Evolutionary conservation across 208 protist species (phyloP).

Genomic region (Balamuthia mandrillaris): DNA sequence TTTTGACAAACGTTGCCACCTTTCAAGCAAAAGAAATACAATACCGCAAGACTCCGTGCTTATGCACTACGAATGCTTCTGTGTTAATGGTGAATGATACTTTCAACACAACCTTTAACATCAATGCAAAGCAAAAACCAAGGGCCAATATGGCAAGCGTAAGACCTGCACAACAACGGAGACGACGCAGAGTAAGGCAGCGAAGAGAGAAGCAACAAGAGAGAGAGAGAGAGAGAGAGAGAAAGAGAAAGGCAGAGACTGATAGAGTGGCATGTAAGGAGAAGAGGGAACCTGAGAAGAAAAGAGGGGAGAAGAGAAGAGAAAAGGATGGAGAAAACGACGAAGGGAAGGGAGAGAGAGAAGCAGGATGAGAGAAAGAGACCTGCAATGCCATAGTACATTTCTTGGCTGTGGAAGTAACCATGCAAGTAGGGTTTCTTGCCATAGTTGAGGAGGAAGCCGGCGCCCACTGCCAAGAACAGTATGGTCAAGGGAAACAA

Average conservation of each 20-base stretch:
- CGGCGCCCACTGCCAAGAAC: conserved; percentile 4
- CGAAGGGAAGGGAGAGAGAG: too few species aligned
- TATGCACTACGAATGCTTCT: conserved; percentile 12
- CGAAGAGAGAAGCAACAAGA: too few species aligned
- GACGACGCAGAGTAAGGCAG: too few species aligned
- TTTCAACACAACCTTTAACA: conserved; percentile 39
- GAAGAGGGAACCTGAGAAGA: neutral
- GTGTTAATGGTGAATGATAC: conserved; percentile 31
- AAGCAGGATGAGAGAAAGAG: neutral
- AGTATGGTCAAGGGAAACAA: conserved; percentile 42
- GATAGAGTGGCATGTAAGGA: neutral
- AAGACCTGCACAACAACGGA: conserved; percentile 6
- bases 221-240: neutral
- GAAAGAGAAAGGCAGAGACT: neutral
- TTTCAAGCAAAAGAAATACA: too few species aligned
- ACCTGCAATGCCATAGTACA: conserved; percentile 42
- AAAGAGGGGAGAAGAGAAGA: neutral
- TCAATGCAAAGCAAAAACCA: conserved; percentile 30
- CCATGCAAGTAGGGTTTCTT: conserved; percentile 19
- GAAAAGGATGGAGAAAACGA: too few species aligned
- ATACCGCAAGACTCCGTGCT: conserved; percentile 45
- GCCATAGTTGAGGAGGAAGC: conserved; percentile 38
- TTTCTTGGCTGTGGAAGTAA: conserved; percentile 33
- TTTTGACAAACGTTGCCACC: too few species aligned
- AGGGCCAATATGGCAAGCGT: conserved; percentile 6